Percentiles rank a stretch among this genome's conserved stretches.
These are phyloP conservation scores for Physocladia obscura DNA, from an alignment of 192 early-diverging fungal genomes.

Conservation along the genomic window DNA sequence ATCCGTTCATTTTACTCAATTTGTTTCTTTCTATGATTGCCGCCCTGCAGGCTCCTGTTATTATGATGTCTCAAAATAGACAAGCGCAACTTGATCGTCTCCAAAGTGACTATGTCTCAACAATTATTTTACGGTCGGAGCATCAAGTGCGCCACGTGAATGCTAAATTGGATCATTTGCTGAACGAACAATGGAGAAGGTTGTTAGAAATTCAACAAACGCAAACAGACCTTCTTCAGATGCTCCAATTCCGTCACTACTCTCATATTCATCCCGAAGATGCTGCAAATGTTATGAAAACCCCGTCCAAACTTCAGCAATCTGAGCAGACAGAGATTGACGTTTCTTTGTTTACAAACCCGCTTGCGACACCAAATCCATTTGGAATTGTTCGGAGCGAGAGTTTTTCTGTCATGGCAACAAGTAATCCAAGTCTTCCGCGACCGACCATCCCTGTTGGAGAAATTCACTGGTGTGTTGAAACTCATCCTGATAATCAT, in stretches of 20 bases:
- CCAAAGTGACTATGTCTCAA: slow-evolving; percentile 40
- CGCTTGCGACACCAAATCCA: slow-evolving; percentile 11
- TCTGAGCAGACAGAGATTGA: background rate
- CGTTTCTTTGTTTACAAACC: slow-evolving; percentile 11
- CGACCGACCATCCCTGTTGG: background rate
- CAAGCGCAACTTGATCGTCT: slow-evolving; percentile 37
- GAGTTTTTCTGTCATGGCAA: background rate
- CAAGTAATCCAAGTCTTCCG: background rate
- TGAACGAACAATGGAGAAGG: slow-evolving; percentile 44
- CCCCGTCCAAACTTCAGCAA: background rate
- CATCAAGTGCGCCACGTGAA: slow-evolving; percentile 45
- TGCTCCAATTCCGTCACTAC: slow-evolving; percentile 7
- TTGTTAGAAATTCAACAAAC: slow-evolving; percentile 51
- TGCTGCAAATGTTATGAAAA: background rate
- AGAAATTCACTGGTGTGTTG: slow-evolving; percentile 23
- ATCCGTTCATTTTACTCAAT: slow-evolving; percentile 50
- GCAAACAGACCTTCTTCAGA: slow-evolving; percentile 41
- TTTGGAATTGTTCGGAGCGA: slow-evolving; percentile 16
- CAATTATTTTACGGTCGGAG: slow-evolving; percentile 40
- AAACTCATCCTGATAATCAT: slow-evolving; percentile 27
- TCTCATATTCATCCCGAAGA: background rate
- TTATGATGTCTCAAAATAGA: slow-evolving; percentile 56
- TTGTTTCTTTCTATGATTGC: slow-evolving; percentile 43
- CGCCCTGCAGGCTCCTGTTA: slow-evolving; percentile 48
- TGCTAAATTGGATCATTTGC: slow-evolving; percentile 49